Conservation (phyloP, 2,329 filamentous ascomycete genomes). For the Colletotrichum sp. region DNA sequence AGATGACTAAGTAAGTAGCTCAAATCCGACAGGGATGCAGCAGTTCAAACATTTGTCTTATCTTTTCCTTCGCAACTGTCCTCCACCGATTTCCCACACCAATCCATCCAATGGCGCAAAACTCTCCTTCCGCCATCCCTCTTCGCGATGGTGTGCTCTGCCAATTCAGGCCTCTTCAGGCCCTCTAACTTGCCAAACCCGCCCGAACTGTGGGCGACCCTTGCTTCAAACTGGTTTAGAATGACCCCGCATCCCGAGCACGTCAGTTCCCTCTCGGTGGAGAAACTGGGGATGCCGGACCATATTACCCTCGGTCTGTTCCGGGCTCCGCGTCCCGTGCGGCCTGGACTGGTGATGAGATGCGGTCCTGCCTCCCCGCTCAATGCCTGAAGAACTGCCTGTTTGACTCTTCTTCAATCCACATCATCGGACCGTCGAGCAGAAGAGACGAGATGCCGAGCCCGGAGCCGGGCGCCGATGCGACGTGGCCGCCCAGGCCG, state of each 20-base stretch:
- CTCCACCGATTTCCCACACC: too few relatives aligned
- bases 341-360: not conserved
- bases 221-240: not conserved
- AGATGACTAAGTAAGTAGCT: too few relatives aligned
- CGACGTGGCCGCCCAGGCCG: not conserved
- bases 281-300: not conserved
- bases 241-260: constrained; percentile 6
- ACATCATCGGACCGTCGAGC: not conserved
- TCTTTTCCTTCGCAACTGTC: too few relatives aligned
- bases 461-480: not conserved
- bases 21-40: too few relatives aligned
- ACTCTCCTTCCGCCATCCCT: not conserved
- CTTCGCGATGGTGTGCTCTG: constrained; percentile 5
- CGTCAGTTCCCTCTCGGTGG: constrained; percentile 1
- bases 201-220: not conserved
- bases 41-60: too few relatives aligned
- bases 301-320: constrained; percentile 6
- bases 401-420: not conserved
- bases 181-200: not conserved
- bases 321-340: not conserved
- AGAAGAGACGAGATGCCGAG: not conserved
- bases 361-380: not conserved
- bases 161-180: not conserved
- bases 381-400: not conserved
- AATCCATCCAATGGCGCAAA: not conserved